Evolutionary conservation across 257 asterid genomes (phyloP).

Genomic region (Solanum peruvianum): DNA sequence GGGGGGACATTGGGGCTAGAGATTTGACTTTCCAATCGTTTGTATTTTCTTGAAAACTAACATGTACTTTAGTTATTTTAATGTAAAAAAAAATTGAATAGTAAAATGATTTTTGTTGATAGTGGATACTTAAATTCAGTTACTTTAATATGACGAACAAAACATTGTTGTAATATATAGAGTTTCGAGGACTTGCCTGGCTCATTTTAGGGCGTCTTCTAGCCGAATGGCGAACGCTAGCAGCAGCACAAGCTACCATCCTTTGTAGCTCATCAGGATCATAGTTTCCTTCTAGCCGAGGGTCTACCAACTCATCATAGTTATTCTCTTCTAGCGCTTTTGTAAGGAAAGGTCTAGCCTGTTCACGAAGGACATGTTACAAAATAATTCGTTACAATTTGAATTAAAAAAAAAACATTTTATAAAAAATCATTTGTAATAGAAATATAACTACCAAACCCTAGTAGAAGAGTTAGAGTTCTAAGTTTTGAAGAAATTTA

Average conservation of each 20-base stretch:
- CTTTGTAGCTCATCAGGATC: constrained; percentile 35
- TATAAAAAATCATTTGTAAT: not conserved
- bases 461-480: too few species aligned
- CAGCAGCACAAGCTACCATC: constrained; percentile 61
- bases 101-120: not conserved
- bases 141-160: not conserved
- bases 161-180: not conserved
- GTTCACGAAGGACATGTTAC: not conserved
- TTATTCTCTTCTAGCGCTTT: constrained; percentile 54
- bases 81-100: not conserved
- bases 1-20: too few species aligned
- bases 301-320: constrained; percentile 42
- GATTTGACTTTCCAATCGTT: not conserved
- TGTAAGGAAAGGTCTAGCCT: constrained; percentile 66
- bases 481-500: too few species aligned
- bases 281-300: constrained; percentile 47
- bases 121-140: not conserved
- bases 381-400: not conserved
- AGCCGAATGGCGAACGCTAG: constrained; percentile 81
- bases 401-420: not conserved
- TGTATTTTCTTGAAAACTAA: not conserved
- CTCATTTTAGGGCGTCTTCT: constrained; percentile 89
- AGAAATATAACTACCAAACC: too few species aligned
- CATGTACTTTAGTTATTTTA: not conserved
- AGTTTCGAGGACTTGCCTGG: constrained; percentile 29